Evolutionary conservation across 164 flowering plant genomes (phyloP), one percentile per base, ranked within the genome.

Genomic region (Cinnamomum chago): DNA sequence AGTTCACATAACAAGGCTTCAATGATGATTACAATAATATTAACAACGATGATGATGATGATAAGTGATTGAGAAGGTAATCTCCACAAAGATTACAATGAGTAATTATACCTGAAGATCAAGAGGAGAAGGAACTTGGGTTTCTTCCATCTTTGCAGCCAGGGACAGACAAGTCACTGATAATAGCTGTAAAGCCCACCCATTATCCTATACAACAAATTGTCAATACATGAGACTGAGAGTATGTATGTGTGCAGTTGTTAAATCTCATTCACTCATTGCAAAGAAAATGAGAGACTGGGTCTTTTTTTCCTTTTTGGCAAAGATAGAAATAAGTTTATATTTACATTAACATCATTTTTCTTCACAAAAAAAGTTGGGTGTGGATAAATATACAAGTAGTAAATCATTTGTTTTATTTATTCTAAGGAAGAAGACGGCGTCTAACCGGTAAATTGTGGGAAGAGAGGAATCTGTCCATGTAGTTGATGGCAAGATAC

Each of bases 111-210:
- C 99, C 93, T 96, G 98, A 52, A 96, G 83, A 84, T 92, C 90
- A 75, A 88, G 60, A 1, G 92, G 87, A 78, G 90, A 81, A 82
- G 99, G 99, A 83, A 90, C 94, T 27, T 86, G 84, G 52, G 90
- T 84, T 85, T 96, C 99, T 84, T 96, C 98, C 97, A 96, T 86
- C 70, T 96, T 96, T 27, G 97, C 98, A 78, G 99, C 99, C 71
- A 96, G 81, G 3, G 98, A 94, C 82, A 96, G 83, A 76, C 97
- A 92, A 68, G 98, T 93, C 27, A 92, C 92, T 50, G 93, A 81
- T 72, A 94, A 66, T 17, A 96, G 90, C 72, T 92, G 97, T 85
- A 87, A 18, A 55, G 92, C 89, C 99, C 99, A 95, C 76, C 98
- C 97, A 64, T 81, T 85, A 70, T 40, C 10, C 47, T 40, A 40